Evolutionary conservation across 768 basidiomycete genomes (phyloP), one percentile per base, ranked within the genome.

Genomic region (Lactarius evosmus): DNA sequence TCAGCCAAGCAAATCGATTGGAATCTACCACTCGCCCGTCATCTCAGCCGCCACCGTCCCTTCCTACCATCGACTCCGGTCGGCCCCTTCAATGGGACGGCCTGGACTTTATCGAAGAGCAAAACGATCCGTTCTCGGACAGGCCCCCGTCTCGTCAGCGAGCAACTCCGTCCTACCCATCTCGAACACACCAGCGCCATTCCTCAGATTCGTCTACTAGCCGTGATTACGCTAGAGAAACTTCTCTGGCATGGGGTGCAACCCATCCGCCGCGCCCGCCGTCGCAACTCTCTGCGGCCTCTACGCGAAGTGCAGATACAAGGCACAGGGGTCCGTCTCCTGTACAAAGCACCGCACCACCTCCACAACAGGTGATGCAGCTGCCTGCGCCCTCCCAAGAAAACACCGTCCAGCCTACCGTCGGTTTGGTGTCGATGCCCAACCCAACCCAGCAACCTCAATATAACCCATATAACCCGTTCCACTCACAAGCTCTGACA

Each of bases 11-110:
- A 7, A 17, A 41, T 32, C 57, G 34, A 29, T 46, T 49, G 8
- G 49, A 40, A 22, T 19, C 51, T 51, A 52, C 44, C 41, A 19
- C 44, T 9, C 61, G 38, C n/a, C 38, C 44, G 22, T 38, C 34
- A 12, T 33, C 41, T 22, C 56, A 55, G 30, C 58, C 41, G 16
- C 56, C 44, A 14, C 56, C 67, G 3, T 54, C 50, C 53, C 61
- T 75, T 3, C 74, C 74, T 14, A 75, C 74, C 0, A 75, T 75
- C 56, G 69, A 71, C 59, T 74, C 74, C 19, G 74, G 74, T 30
- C 73, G 74, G 59, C 72, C 73, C 4, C 58, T 75, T 19, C 56
- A 69, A 19, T 72, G 70, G 71, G 69, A 71, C 8, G 65, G 58
- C 50, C 9, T 62, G 7, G 60, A 65, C 38, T 8, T 49, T 46